Evolutionary conservation across 2,329 filamentous ascomycete species (phyloP).

Genomic region (Thyridium curvatum): DNA sequence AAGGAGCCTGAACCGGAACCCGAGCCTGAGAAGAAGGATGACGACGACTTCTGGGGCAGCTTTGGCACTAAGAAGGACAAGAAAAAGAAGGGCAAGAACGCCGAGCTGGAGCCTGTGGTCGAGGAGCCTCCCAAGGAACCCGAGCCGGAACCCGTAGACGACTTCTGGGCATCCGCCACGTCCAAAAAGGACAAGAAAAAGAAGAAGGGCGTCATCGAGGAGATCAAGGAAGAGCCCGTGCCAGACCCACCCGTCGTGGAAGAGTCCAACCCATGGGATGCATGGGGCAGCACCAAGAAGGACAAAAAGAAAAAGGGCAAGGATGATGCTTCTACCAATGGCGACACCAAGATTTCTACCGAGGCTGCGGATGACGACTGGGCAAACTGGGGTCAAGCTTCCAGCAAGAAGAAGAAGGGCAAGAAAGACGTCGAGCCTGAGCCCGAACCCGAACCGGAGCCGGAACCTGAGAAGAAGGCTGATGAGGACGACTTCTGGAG

Average conservation of each 20-base stretch:
- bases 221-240: background rate
- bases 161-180: slow-evolving; percentile 2
- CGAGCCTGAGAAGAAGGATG: slow-evolving; percentile 10
- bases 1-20: slow-evolving; percentile 15
- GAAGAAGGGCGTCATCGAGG: slow-evolving; percentile 1
- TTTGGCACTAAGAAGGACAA: slow-evolving; percentile 32
- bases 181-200: slow-evolving; percentile 3
- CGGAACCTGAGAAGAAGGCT: slow-evolving; percentile 14
- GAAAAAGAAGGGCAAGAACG: slow-evolving; percentile 16
- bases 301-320: slow-evolving; percentile 18
- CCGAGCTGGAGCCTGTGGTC: slow-evolving; percentile 1
- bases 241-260: slow-evolving; percentile 8
- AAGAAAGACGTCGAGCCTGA: slow-evolving; percentile 9
- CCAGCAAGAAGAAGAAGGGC: slow-evolving; percentile 7
- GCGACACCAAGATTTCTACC: slow-evolving; percentile 3
- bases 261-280: slow-evolving; percentile 18
- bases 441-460: slow-evolving; percentile 6
- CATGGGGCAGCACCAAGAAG: slow-evolving; percentile 15
- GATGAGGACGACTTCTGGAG: slow-evolving; percentile 23
- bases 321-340: slow-evolving; percentile 8
- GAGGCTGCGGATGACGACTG: slow-evolving; percentile 8
- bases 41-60: slow-evolving; percentile 16
- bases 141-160: slow-evolving; percentile 15
- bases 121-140: slow-evolving; percentile 16
- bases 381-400: slow-evolving; percentile 5